These are phyloP conservation scores for Ziziphus jujuba DNA, from an alignment of 306 rosid species.

Conservation along the genomic window DNA sequence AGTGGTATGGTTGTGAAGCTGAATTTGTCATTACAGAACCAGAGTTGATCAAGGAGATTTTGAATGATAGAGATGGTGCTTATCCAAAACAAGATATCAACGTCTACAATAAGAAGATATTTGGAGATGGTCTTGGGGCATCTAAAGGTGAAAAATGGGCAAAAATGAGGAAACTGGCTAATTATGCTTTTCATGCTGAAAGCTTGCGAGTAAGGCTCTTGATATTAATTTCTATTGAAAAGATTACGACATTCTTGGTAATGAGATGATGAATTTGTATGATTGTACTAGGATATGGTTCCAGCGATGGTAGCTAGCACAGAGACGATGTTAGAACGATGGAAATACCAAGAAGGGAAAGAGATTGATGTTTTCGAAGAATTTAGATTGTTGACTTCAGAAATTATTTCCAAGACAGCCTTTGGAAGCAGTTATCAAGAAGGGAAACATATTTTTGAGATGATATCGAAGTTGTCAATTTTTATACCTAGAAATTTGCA, in stretches of 20 bases:
- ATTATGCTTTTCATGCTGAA: constrained; percentile 40
- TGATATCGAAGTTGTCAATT: constrained; percentile 12
- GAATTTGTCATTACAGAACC: constrained; percentile 27
- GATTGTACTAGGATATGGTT: constrained; percentile 22
- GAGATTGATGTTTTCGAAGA: constrained; percentile 30
- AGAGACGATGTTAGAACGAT: constrained; percentile 22
- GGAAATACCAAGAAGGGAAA: constrained; percentile 23
- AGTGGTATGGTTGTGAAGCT: constrained; percentile 31
- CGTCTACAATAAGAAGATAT: constrained; percentile 7
- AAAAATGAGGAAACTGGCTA: constrained; percentile 37
- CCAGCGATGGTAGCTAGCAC: constrained; percentile 20
- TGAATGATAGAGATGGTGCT: constrained; percentile 16
- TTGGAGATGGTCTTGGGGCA: constrained; percentile 32
- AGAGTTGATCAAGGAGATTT: constrained; percentile 27
- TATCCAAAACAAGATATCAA: neutral
- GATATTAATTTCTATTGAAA: no score
- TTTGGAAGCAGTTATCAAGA: constrained; percentile 37
- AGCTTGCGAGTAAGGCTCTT: constrained; percentile 31
- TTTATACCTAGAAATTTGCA: constrained; percentile 1
- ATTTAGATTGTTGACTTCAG: constrained; percentile 25
- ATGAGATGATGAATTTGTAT: no score
- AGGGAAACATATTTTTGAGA: constrained; percentile 24
- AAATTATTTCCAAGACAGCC: constrained; percentile 31
- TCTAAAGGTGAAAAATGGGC: constrained; percentile 40
- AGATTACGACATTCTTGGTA: no score